phyloP scores from a whole-genome alignment of 1,284 basidiomycete species.

The Cutaneotrichosporon spelunceum region DNA sequence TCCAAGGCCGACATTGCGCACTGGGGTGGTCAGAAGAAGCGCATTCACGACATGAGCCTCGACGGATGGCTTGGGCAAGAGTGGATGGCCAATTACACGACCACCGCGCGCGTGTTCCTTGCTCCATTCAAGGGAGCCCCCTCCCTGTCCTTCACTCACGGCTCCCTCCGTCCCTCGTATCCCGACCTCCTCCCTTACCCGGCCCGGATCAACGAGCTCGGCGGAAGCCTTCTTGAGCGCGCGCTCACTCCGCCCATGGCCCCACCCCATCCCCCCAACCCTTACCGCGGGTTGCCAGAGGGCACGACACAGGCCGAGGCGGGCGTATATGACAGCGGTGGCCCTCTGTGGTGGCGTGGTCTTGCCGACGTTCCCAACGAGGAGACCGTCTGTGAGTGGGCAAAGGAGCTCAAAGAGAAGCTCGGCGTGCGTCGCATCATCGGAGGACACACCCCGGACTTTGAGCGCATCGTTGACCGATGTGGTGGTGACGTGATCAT shows the following conservation, averaged over 20 bases:
- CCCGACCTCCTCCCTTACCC: slow-evolving; percentile 72
- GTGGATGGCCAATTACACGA: slow-evolving; percentile 83
- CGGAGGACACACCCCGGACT: slow-evolving; percentile 89
- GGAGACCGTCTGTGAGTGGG: slow-evolving; percentile 62
- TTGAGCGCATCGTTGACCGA: slow-evolving; percentile 73
- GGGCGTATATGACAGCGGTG: slow-evolving; percentile 68
- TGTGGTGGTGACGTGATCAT: slow-evolving; percentile 84
- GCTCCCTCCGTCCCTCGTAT: slow-evolving; percentile 74
- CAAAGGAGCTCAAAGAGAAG: slow-evolving; percentile 64
- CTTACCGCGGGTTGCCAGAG: slow-evolving; percentile 70
- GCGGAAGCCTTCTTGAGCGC: slow-evolving; percentile 63
- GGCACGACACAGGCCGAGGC: slow-evolving; percentile 65
- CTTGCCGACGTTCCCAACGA: slow-evolving; percentile 60
- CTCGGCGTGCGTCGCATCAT: slow-evolving; percentile 80
- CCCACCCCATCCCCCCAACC: slow-evolving; percentile 72
- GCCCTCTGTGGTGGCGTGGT: slow-evolving; percentile 85
- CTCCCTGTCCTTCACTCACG: slow-evolving; percentile 75
- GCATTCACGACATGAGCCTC: slow-evolving; percentile 65
- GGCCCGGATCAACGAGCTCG: slow-evolving; percentile 70
- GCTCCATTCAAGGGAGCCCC: slow-evolving; percentile 69
- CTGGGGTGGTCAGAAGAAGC: slow-evolving; percentile 66
- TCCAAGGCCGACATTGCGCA: slow-evolving; percentile 71
- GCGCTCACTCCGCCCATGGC: slow-evolving; percentile 59
- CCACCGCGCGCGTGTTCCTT: slow-evolving; percentile 73
- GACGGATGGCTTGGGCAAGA: slow-evolving; percentile 74